These are phyloP conservation scores for Gryganskiella cystojenkinii DNA, from an alignment of 192 early-diverging fungal genomes.

Conservation along the genomic window DNA sequence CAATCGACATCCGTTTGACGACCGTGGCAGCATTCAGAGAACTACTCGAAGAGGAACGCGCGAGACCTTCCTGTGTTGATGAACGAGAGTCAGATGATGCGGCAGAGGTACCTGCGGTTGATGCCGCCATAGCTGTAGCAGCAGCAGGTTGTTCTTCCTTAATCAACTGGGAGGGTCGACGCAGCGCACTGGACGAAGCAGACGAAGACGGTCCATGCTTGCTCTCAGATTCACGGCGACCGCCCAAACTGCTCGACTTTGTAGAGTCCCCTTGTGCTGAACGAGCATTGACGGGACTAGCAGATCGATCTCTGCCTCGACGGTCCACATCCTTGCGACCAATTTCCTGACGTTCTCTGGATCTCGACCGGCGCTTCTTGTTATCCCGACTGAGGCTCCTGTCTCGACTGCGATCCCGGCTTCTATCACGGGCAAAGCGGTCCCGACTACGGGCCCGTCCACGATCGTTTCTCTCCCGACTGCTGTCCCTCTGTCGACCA, in stretches of 20 bases:
- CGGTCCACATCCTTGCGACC: slow-evolving; percentile 33
- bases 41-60: neutral
- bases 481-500: slow-evolving; percentile 30
- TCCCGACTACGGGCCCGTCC: slow-evolving; percentile 41
- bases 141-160: slow-evolving; percentile 19
- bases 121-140: neutral
- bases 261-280: slow-evolving; percentile 5
- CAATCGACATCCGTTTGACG: slow-evolving; percentile 43
- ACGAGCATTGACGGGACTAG: slow-evolving; percentile 8
- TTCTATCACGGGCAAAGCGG: slow-evolving; percentile 34
- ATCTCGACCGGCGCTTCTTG: slow-evolving; percentile 31
- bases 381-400: slow-evolving; percentile 39
- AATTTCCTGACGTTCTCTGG: slow-evolving; percentile 27
- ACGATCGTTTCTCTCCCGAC: slow-evolving; percentile 37
- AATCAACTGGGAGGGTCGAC: slow-evolving; percentile 31
- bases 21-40: neutral
- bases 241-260: neutral
- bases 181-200: slow-evolving; percentile 2
- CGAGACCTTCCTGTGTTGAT: slow-evolving; percentile 4
- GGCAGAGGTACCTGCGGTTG: slow-evolving; percentile 5
- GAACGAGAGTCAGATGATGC: slow-evolving; percentile 1
- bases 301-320: slow-evolving; percentile 24
- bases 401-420: slow-evolving; percentile 24
- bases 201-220: slow-evolving; percentile 2
- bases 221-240: slow-evolving; percentile 27